These are phyloP conservation scores for Alternaria arbusti DNA, from an alignment of 2,329 filamentous ascomycete species.

Conservation along the genomic window DNA sequence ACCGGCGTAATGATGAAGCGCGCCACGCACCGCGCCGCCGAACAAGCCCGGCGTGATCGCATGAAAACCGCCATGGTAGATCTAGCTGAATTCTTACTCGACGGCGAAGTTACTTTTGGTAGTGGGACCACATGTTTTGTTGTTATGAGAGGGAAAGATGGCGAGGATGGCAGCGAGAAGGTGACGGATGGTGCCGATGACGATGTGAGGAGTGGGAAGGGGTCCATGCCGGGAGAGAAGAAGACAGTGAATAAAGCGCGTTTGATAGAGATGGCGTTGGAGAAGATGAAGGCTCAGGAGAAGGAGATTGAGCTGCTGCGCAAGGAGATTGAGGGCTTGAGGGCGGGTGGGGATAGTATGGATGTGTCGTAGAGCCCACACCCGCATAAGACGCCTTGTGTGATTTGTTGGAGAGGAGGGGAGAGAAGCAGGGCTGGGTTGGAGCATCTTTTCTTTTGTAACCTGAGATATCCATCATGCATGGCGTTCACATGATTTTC, in stretches of 20 bases:
- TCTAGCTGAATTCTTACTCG: slow-evolving; percentile 35
- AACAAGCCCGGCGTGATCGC: slow-evolving; percentile 40
- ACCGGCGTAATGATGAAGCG: slow-evolving; percentile 44
- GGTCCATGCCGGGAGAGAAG: slow-evolving; percentile 23
- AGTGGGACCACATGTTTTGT: slow-evolving; percentile 41
- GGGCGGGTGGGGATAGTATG: slow-evolving; percentile 24
- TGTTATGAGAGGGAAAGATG: slow-evolving; percentile 29
- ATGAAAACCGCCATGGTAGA: slow-evolving; percentile 44
- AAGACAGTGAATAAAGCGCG: slow-evolving; percentile 40
- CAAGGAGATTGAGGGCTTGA: slow-evolving; percentile 32
- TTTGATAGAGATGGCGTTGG: slow-evolving; percentile 40
- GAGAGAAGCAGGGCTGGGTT: not conserved
- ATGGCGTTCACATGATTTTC: slow-evolving; percentile 2
- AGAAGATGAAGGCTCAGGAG: slow-evolving; percentile 40
- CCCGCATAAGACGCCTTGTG: not conserved
- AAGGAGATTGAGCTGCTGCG: slow-evolving; percentile 36
- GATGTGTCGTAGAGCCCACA: slow-evolving; percentile 24
- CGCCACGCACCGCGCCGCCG: slow-evolving; percentile 38
- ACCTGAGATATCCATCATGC: slow-evolving; percentile 7
- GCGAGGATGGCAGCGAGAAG: not conserved
- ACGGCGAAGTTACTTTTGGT: slow-evolving; percentile 41
- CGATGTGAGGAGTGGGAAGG: slow-evolving; percentile 10
- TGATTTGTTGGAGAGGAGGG: not conserved
- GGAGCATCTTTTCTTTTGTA: not conserved
- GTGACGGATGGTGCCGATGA: not conserved